Conservation (phyloP, 345 rosid genomes). For the Populus ilicifolia region DNA sequence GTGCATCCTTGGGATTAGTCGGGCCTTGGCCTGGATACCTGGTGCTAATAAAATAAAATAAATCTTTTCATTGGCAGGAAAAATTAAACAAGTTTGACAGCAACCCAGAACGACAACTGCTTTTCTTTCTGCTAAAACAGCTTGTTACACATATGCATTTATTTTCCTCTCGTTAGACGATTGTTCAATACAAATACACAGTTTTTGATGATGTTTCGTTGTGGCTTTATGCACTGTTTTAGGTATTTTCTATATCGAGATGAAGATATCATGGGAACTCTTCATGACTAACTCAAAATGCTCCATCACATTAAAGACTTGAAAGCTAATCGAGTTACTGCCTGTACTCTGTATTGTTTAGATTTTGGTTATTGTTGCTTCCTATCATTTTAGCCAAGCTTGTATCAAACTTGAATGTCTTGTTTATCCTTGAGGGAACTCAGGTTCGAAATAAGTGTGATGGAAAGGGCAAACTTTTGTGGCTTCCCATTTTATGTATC, state of each 20-base stretch:
- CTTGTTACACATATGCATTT: neutral
- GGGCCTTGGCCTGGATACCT: too few relatives aligned
- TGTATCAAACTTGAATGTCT: neutral
- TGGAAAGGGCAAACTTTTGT: neutral
- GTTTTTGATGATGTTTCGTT: neutral
- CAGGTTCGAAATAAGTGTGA: neutral
- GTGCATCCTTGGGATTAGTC: too few relatives aligned
- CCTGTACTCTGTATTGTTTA: neutral
- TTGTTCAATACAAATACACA: neutral
- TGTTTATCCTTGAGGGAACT: neutral
- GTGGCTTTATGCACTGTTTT: neutral
- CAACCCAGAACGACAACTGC: too few relatives aligned
- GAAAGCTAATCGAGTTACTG: neutral
- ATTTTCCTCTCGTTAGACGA: neutral
- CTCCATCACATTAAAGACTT: neutral
- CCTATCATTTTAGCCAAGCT: neutral
- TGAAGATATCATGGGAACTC: constrained; percentile 30
- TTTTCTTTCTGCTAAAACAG: neutral
- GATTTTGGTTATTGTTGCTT: neutral
- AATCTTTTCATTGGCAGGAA: neutral
- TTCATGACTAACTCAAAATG: constrained; percentile 11
- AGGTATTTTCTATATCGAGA: constrained; percentile 27
- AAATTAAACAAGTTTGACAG: neutral
- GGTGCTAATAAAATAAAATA: too few relatives aligned
- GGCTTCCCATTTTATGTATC: neutral